Conservation (phyloP, 225 moss, liverwort and hornwort genomes). For the Pseudisothecium myosuroides region DNA sequence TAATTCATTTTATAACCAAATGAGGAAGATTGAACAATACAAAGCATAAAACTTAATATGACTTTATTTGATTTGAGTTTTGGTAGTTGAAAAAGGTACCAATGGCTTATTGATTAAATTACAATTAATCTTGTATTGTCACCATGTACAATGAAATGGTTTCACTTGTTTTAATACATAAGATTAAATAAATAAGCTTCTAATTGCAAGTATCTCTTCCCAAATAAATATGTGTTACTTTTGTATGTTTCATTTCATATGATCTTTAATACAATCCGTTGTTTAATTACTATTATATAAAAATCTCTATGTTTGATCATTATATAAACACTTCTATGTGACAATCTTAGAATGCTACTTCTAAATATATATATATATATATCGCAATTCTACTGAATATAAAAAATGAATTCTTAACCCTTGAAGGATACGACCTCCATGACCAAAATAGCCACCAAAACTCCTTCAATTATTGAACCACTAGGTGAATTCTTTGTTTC, state of each 20-base stretch:
- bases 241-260: rapidly evolving
- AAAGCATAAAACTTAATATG: neutral
- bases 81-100: too few species aligned
- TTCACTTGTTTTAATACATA: neutral
- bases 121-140: neutral
- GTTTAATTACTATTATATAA: neutral
- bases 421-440: too few species aligned
- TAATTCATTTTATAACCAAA: neutral
- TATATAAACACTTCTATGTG: neutral
- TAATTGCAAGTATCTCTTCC: neutral
- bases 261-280: neutral
- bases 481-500: neutral
- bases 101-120: neutral
- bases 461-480: too few species aligned
- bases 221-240: neutral
- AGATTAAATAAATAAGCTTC: rapidly evolving
- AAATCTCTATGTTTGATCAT: neutral
- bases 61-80: neutral
- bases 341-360: neutral
- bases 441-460: too few species aligned
- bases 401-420: neutral
- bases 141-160: rapidly evolving
- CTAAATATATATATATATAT: neutral
- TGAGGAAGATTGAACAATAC: neutral
- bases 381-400: neutral